Evolutionary conservation across 176 grass and related monocot genomes (phyloP).

Genomic region (Carex parvula): DNA sequence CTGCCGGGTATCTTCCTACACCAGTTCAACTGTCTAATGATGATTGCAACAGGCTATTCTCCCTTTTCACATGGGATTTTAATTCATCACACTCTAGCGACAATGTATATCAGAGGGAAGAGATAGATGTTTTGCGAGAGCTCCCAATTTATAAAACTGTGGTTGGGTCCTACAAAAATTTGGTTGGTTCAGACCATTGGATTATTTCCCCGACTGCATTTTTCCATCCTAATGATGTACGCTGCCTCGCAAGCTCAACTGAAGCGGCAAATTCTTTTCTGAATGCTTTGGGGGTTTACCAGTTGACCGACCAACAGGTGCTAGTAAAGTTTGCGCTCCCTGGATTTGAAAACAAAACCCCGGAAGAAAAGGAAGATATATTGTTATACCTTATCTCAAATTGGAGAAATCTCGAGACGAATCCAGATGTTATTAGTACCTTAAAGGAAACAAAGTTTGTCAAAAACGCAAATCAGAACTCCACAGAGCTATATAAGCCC

Average conservation of each 20-base stretch:
- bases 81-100: constrained; percentile 28
- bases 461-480: constrained; percentile 71
- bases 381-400: constrained; percentile 72
- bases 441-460: constrained; percentile 75
- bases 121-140: constrained; percentile 73
- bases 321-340: constrained; percentile 89
- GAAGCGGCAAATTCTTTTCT: constrained; percentile 49
- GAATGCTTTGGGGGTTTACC: constrained; percentile 64
- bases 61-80: constrained; percentile 74
- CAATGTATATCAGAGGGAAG: constrained; percentile 67
- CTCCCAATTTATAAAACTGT: constrained; percentile 91
- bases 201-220: constrained; percentile 74
- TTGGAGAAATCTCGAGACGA: constrained; percentile 83
- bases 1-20: constrained; percentile 51
- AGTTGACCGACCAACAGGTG: constrained; percentile 79
- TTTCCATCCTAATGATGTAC: constrained; percentile 70
- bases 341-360: constrained; percentile 64
- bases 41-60: constrained; percentile 64
- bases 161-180: constrained; percentile 67
- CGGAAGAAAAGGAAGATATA: constrained; percentile 83
- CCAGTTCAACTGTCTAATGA: constrained; percentile 57
- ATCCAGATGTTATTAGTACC: constrained; percentile 52
- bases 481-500: constrained; percentile 65
- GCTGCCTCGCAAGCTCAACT: constrained; percentile 56
- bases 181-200: constrained; percentile 61